Evolutionary conservation across 148 eudicot species (phyloP).

Genomic region (Rhododendron williamsianum): DNA sequence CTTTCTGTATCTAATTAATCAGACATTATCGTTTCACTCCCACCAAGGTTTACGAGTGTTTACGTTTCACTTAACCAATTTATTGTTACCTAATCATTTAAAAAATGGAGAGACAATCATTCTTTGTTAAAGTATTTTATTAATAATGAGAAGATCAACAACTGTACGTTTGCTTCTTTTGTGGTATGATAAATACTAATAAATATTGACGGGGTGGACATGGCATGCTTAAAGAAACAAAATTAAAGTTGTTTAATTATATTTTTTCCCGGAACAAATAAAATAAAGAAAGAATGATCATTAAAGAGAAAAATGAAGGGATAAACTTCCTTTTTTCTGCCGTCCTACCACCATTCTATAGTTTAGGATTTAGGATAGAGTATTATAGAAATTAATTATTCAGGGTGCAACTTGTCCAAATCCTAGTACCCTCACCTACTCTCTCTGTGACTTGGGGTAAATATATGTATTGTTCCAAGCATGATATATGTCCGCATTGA

Average conservation of each 20-base stretch:
- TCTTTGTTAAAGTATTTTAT: background rate
- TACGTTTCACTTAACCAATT: background rate
- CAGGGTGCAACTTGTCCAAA: slow-evolving; percentile 1
- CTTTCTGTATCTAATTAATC: background rate
- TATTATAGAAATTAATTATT: background rate
- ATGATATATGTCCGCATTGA: background rate
- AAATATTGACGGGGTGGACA: background rate
- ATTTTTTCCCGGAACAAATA: background rate
- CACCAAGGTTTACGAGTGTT: background rate
- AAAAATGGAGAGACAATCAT: background rate
- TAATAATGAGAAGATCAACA: background rate
- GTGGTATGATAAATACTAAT: background rate
- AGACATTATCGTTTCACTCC: background rate
- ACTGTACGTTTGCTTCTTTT: background rate
- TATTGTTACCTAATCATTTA: background rate
- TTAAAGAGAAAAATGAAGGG: background rate
- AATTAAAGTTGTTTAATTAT: background rate
- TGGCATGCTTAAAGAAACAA: background rate
- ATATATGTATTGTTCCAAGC: too few species aligned
- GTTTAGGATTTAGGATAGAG: background rate
- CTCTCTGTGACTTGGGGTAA: background rate
- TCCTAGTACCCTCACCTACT: slow-evolving; percentile 4
- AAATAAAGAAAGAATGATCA: background rate
- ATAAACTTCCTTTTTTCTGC: background rate
- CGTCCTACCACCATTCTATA: background rate